Evolutionary conservation across 2,329 filamentous ascomycete species (phyloP), one percentile per base, ranked within the genome.

Genomic region (Fusarium setosum): DNA sequence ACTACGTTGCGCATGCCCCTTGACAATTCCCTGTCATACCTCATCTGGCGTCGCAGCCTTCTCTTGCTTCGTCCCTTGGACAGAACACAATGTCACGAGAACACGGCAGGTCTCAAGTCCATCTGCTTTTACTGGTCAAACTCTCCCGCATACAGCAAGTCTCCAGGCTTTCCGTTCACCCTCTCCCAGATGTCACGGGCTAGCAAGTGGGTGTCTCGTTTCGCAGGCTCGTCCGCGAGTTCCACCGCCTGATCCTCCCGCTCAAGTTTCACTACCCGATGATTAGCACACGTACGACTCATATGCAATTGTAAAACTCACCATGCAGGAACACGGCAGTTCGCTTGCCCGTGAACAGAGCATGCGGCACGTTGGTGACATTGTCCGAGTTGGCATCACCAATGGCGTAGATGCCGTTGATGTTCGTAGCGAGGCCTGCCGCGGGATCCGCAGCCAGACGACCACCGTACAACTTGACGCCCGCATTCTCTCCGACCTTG

Each of bases 311-410:
- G 2, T 0, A 4, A 7, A 35, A 76, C 84, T 78, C 70, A 87
- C 86, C 80, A 64, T 90, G 87, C 5, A 87, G 59, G 47, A 76
- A 86, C 1, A 90, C 86, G 6, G 84, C 86, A 0, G 86, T 79
- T 26, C 81, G 74, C 80, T 90, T 90, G 4, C 86, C 87, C 12
- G 78, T 84, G 69, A 79, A 89, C 68, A 90, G 81, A 0, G 88
- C 87, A 62, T 89, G 87, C 0, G 86, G 86, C 1, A 89, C 82
- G 63, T 89, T 90, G 4, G 86, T 88, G 9, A 80, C 77, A n/a
- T 83, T 83, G 52, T 89, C 86, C 29, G 81, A 82, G 73, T 89
- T 90, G 12, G 83, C 83, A 63, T 90, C 87, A 0, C 88, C 87
- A 18, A 89, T 74, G 6, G 84, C 87, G 66, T 84, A 89, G 1